Conservation (phyloP, 1,284 basidiomycete genomes). For the Irpex sp. region DNA sequence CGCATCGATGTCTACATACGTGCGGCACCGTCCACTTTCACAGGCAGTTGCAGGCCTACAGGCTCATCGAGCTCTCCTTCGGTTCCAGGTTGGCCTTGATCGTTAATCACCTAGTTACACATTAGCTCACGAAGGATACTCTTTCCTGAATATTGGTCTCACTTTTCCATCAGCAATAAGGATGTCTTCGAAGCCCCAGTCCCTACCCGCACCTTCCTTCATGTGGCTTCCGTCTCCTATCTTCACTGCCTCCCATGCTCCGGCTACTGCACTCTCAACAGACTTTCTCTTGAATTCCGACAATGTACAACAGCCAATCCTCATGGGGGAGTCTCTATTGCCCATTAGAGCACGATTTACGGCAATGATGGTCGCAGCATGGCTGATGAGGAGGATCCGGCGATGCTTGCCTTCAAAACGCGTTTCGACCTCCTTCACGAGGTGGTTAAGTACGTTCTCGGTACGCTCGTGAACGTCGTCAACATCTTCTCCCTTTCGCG, state of each 20-base stretch:
- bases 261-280: conserved; percentile 26
- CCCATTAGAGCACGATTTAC: conserved; percentile 61
- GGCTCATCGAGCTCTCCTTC: conserved; percentile 54
- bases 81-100: conserved; percentile 58
- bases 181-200: conserved; percentile 81
- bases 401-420: conserved; percentile 39
- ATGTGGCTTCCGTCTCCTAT: conserved; percentile 60
- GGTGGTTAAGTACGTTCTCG: conserved; percentile 46
- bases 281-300: conserved; percentile 42
- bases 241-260: conserved; percentile 42
- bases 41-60: conserved; percentile 47
- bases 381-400: conserved; percentile 66
- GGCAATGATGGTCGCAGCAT: conserved; percentile 78
- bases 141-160: background rate
- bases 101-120: conserved; percentile 50
- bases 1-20: conserved; percentile 35
- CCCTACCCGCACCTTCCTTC: conserved; percentile 57
- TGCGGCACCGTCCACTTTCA: conserved; percentile 22
- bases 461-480: conserved; percentile 61
- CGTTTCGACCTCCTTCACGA: conserved; percentile 48
- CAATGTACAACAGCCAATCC: conserved; percentile 70
- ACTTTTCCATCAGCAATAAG: conserved; percentile 49
- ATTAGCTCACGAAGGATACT: background rate
- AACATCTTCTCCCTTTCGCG: conserved; percentile 71
- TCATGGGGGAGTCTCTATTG: conserved; percentile 45